Evolutionary conservation across 129 eudicot genomes (phyloP).

Genomic region (Chrysanthemum lavandulifolium): DNA sequence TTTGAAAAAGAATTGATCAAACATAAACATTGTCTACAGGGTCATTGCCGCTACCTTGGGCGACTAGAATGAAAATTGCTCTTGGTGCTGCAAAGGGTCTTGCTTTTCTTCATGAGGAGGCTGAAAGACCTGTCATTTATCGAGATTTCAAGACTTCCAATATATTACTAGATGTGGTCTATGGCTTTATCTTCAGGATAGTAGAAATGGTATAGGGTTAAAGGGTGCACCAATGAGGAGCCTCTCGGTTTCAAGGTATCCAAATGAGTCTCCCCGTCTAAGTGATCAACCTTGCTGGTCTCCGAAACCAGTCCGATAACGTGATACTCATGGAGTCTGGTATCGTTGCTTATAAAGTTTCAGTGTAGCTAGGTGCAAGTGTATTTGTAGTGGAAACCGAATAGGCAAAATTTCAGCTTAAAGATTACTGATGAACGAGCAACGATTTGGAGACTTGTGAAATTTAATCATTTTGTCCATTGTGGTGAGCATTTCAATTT

Average conservation of each 20-base stretch:
- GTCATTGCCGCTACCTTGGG: constrained; percentile 85
- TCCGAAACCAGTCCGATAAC: constrained; percentile 44
- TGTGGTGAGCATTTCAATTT: no score
- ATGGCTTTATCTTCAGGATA: not conserved
- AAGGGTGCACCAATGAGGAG: constrained; percentile 41
- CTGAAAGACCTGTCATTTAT: constrained; percentile 86
- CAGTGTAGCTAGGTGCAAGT: constrained; percentile 5
- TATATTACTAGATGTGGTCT: constrained; percentile 56
- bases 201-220: constrained; percentile 41
- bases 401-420: not conserved
- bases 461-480: not conserved
- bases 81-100: constrained; percentile 91
- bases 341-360: not conserved
- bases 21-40: constrained; percentile 39
- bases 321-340: not conserved
- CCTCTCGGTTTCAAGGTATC: constrained; percentile 36
- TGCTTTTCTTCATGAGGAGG: constrained; percentile 92
- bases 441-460: constrained; percentile 15
- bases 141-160: constrained; percentile 91
- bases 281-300: constrained; percentile 37
- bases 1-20: not conserved
- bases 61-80: constrained; percentile 78
- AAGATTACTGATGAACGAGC: constrained; percentile 10
- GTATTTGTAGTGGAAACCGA: constrained; percentile 2
- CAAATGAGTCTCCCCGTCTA: constrained; percentile 30